phyloP scores from a whole-genome alignment of 345 rosid genomes.

The Dimocarpus longan region DNA sequence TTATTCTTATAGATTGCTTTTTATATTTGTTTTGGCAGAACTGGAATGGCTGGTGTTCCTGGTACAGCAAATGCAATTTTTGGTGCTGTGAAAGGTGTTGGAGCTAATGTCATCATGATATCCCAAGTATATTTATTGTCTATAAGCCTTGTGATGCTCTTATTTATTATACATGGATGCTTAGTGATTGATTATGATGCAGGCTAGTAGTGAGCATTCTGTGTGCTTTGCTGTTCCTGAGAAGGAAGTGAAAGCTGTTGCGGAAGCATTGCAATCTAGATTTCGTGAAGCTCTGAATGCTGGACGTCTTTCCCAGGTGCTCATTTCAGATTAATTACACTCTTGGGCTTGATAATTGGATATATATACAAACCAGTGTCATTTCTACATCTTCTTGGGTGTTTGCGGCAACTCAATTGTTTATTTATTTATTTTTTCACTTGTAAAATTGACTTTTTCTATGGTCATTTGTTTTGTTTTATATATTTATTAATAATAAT shows the following conservation, averaged over 20 bases:
- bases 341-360: conserved; percentile 8
- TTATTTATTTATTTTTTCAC: not conserved
- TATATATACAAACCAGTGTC: not conserved
- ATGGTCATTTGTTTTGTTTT: not conserved
- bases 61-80: conserved; percentile 97
- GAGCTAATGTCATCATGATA: conserved; percentile 99
- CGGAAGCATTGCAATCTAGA: conserved; percentile 79
- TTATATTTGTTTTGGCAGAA: conserved; percentile 46
- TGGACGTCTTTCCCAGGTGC: conserved; percentile 97
- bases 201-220: conserved; percentile 99
- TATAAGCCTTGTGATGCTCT: conserved; percentile 4
- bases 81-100: conserved; percentile 93
- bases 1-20: not conserved
- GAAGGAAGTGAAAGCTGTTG: conserved; percentile 91
- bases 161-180: conserved; percentile 7
- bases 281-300: conserved; percentile 87
- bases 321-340: conserved; percentile 4
- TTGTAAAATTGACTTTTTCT: not conserved
- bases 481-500: not conserved
- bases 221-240: conserved; percentile 99
- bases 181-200: conserved; percentile 32
- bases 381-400: not conserved
- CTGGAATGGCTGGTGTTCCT: conserved; percentile 99
- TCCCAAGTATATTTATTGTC: conserved; percentile 65
- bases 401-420: not conserved